Evolutionary conservation across 768 basidiomycete species (phyloP).

Genomic region (Pleurotus tuoliensis): DNA sequence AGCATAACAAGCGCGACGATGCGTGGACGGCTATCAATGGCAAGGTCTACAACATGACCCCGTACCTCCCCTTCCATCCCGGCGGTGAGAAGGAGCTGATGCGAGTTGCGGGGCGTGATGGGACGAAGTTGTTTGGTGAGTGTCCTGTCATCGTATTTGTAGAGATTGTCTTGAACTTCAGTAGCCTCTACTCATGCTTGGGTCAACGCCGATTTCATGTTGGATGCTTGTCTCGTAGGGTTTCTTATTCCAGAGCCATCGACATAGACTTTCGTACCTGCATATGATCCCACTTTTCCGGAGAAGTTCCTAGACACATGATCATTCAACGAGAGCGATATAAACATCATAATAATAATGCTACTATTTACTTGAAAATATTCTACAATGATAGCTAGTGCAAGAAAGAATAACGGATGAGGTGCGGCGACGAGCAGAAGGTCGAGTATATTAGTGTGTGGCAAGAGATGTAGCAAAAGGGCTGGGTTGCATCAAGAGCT

Average conservation of each 20-base stretch:
- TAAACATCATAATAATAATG: too few relatives aligned
- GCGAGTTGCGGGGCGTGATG: conserved; percentile 93
- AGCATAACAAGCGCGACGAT: conserved; percentile 80
- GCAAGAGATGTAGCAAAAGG: background rate
- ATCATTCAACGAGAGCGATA: too few relatives aligned
- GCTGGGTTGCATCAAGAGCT: background rate
- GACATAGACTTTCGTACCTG: conserved; percentile 18
- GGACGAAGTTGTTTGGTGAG: conserved; percentile 91
- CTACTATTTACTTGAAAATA: too few relatives aligned
- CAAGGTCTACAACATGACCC: conserved; percentile 95
- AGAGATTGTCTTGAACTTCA: too few relatives aligned
- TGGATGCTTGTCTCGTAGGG: conserved; percentile 90
- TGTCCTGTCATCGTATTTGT: background rate
- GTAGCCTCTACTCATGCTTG: conserved; percentile 89
- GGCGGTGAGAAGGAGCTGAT: conserved; percentile 93
- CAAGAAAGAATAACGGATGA: background rate
- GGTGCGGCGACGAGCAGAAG: background rate
- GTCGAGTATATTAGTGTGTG: background rate
- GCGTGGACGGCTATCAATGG: conserved; percentile 92
- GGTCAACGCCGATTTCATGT: conserved; percentile 96
- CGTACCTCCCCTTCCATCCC: conserved; percentile 89
- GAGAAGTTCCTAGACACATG: too few relatives aligned
- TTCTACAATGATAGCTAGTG: too few relatives aligned
- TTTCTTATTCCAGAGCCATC: conserved; percentile 75
- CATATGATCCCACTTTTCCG: too few relatives aligned